Conservation (phyloP, 2,329 filamentous ascomycete species). For the Arthrobotrys iridis region DNA sequence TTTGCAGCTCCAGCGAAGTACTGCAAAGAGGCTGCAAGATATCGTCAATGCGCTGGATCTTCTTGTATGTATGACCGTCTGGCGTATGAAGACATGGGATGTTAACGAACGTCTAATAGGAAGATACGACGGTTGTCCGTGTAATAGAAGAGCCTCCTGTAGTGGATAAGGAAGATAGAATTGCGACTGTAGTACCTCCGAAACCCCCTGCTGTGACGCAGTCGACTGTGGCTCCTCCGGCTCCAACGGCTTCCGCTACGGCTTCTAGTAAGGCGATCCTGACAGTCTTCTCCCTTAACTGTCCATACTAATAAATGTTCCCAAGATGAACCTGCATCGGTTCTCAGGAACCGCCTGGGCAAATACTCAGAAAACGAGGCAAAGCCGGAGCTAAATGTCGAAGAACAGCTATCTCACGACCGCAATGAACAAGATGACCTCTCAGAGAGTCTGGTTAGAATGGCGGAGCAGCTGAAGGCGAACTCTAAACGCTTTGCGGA, state of each 20-base stretch:
- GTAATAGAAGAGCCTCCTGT: slow-evolving; percentile 30
- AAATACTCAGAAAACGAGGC: slow-evolving; percentile 22
- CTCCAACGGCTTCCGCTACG: slow-evolving; percentile 18
- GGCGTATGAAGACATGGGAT: background rate
- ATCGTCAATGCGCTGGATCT: slow-evolving; percentile 26
- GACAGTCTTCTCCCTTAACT: no score
- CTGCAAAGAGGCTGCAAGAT: slow-evolving; percentile 34
- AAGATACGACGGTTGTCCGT: slow-evolving; percentile 47
- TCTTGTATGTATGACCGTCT: slow-evolving; percentile 7
- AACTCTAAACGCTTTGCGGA: slow-evolving; percentile 77
- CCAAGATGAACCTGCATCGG: slow-evolving; percentile 34
- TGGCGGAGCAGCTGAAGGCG: slow-evolving; percentile 80
- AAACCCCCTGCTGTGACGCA: slow-evolving; percentile 9
- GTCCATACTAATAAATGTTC: slow-evolving; percentile 1
- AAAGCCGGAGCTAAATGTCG: slow-evolving; percentile 26
- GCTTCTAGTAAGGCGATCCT: slow-evolving; percentile 29
- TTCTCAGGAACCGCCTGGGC: slow-evolving; percentile 42
- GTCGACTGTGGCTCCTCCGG: background rate
- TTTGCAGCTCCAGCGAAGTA: slow-evolving; percentile 33
- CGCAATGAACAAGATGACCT: slow-evolving; percentile 84
- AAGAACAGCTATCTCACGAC: slow-evolving; percentile 65
- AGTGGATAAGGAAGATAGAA: background rate
- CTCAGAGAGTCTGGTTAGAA: slow-evolving; percentile 80
- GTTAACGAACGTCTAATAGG: slow-evolving; percentile 2
- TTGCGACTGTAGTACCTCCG: background rate